Evolutionary conservation across 495 filamentous ascomycete species (phyloP).

Genomic region (Talaromyces liani): DNA sequence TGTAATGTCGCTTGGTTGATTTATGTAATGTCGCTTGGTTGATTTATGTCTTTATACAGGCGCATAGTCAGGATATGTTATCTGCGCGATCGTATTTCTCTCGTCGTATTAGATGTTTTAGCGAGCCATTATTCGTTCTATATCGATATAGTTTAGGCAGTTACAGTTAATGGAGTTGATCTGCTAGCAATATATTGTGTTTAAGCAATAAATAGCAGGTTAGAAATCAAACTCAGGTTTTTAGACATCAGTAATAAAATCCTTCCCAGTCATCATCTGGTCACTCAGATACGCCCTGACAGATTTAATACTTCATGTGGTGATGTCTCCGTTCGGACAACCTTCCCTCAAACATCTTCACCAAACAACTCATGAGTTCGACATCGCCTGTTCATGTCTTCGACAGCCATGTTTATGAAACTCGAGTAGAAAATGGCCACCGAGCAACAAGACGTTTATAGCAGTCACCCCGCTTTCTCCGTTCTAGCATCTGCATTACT

Average conservation of each 20-base stretch:
- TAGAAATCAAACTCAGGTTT: too few relatives aligned
- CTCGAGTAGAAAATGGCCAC: background rate
- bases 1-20: background rate
- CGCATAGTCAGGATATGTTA: background rate
- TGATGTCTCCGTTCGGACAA: too few relatives aligned
- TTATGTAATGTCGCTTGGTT: background rate
- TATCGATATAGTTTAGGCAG: background rate
- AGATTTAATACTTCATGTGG: too few relatives aligned
- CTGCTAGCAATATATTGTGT: background rate
- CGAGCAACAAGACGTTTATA: conserved; percentile 15
- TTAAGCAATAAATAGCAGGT: too few relatives aligned
- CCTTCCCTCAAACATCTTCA: too few relatives aligned
- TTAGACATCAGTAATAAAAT: too few relatives aligned
- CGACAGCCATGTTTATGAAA: background rate
- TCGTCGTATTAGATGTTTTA: background rate
- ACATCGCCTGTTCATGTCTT: background rate
- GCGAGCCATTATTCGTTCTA: background rate
- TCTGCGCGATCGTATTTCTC: background rate
- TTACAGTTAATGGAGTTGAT: background rate
- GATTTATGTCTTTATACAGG: background rate
- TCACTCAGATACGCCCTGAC: too few relatives aligned
- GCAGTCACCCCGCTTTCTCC: conserved; percentile 26
- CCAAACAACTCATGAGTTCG: background rate
- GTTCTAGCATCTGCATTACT: conserved; percentile 30
- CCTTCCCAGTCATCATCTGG: too few relatives aligned